These are phyloP conservation scores for Naganishia vishniacii DNA, from an alignment of 768 basidiomycete genomes.

Conservation along the genomic window DNA sequence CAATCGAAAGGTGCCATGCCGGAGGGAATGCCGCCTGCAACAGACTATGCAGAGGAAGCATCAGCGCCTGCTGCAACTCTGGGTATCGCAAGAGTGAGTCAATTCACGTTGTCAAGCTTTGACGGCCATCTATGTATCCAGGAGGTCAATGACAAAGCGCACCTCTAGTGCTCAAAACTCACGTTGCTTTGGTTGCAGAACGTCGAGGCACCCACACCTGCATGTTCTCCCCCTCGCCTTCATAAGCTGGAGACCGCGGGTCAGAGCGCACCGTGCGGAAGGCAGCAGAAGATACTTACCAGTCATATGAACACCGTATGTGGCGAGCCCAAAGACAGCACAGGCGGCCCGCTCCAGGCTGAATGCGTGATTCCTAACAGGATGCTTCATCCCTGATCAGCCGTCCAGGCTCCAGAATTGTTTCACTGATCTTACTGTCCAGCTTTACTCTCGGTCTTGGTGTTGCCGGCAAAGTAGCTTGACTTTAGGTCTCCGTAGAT, in stretches of 20 bases:
- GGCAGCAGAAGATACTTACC: slow-evolving; percentile 34
- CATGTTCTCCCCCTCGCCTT: slow-evolving; percentile 49
- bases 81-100: too few relatives aligned
- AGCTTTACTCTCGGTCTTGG: neutral
- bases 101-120: slow-evolving; percentile 68
- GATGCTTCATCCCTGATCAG: neutral
- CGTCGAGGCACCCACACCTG: slow-evolving; percentile 83
- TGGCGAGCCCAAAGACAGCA: slow-evolving; percentile 79
- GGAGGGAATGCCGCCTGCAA: slow-evolving; percentile 81
- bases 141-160: too few relatives aligned
- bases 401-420: neutral
- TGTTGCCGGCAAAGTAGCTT: slow-evolving; percentile 53
- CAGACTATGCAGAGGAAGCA: slow-evolving; percentile 27
- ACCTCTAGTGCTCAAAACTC: too few relatives aligned
- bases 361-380: slow-evolving; percentile 65
- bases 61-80: too few relatives aligned
- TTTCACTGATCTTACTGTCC: neutral
- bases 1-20: slow-evolving; percentile 68
- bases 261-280: too few relatives aligned
- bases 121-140: slow-evolving; percentile 64
- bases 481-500: slow-evolving; percentile 51
- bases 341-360: slow-evolving; percentile 85
- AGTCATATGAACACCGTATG: slow-evolving; percentile 88
- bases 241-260: slow-evolving; percentile 44
- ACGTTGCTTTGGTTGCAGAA: slow-evolving; percentile 83